phyloP scores from a whole-genome alignment of 441 rosid genomes.

The Jatropha multifida region DNA sequence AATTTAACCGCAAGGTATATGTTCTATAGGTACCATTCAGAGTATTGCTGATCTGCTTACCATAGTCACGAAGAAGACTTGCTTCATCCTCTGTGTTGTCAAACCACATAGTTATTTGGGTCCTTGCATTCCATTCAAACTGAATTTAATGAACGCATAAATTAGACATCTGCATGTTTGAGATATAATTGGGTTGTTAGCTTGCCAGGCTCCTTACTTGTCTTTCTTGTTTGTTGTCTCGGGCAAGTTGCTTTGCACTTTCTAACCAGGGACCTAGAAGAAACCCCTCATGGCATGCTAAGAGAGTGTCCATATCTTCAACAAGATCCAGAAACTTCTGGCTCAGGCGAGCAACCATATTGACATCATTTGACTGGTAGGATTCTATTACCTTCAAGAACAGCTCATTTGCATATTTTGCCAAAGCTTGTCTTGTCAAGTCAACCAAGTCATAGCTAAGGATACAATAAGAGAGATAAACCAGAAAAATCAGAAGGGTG shows the following conservation, averaged over 20 bases:
- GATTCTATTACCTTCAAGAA: constrained; percentile 50
- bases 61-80: constrained; percentile 70
- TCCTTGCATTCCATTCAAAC: constrained; percentile 82
- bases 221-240: constrained; percentile 41
- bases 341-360: constrained; percentile 35
- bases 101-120: constrained; percentile 81
- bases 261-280: constrained; percentile 75
- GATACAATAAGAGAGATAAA: constrained; percentile 4
- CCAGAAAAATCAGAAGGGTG: neutral
- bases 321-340: constrained; percentile 52
- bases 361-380: constrained; percentile 37
- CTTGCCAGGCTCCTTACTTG: constrained; percentile 39
- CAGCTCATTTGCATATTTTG: constrained; percentile 60
- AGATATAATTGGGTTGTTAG: neutral
- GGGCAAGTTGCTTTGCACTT: constrained; percentile 61
- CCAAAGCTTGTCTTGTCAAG: constrained; percentile 69
- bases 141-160: constrained; percentile 26
- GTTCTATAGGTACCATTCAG: neutral
- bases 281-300: constrained; percentile 59
- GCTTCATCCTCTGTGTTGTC: constrained; percentile 68
- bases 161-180: neutral
- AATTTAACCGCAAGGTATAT: too few species aligned
- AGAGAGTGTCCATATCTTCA: constrained; percentile 54
- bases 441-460: constrained; percentile 64
- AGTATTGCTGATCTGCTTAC: constrained; percentile 26